These are phyloP conservation scores for Ustulina deusta DNA, from an alignment of 2,329 filamentous ascomycete species.

Conservation along the genomic window DNA sequence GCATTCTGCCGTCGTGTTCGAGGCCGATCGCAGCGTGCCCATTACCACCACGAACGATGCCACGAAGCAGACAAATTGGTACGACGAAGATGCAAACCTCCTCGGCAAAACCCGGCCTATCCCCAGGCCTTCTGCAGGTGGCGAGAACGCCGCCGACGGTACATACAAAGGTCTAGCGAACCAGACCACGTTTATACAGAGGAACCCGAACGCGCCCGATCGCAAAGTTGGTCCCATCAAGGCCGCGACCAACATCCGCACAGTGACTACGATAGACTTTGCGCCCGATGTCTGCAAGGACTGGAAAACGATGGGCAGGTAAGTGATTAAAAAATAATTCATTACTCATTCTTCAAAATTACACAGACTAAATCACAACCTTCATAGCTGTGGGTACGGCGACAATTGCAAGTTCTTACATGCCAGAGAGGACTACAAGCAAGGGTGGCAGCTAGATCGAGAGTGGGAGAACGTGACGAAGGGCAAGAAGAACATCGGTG, in stretches of 20 bases:
- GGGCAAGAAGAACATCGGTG: constrained; percentile 71
- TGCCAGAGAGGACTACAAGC: constrained; percentile 81
- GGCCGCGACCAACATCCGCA: constrained; percentile 88
- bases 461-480: constrained; percentile 92
- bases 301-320: too few relatives aligned
- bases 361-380: too few relatives aligned
- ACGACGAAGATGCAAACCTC: constrained; percentile 77
- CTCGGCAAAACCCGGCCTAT: constrained; percentile 66
- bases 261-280: constrained; percentile 90
- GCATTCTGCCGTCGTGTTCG: constrained; percentile 66
- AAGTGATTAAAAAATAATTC: too few relatives aligned
- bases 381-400: constrained; percentile 76
- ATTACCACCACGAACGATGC: constrained; percentile 83
- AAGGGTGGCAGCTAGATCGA: constrained; percentile 93
- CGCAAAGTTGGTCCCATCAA: constrained; percentile 87
- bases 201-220: constrained; percentile 78
- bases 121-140: constrained; percentile 47
- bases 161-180: constrained; percentile 82
- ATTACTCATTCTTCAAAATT: too few relatives aligned
- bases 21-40: constrained; percentile 70
- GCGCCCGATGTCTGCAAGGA: constrained; percentile 96
- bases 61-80: constrained; percentile 91
- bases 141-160: constrained; percentile 61
- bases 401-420: constrained; percentile 88
- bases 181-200: constrained; percentile 80